These are phyloP conservation scores for Colletotrichum truncatum DNA, from an alignment of 2,329 filamentous ascomycete genomes.

Conservation along the genomic window DNA sequence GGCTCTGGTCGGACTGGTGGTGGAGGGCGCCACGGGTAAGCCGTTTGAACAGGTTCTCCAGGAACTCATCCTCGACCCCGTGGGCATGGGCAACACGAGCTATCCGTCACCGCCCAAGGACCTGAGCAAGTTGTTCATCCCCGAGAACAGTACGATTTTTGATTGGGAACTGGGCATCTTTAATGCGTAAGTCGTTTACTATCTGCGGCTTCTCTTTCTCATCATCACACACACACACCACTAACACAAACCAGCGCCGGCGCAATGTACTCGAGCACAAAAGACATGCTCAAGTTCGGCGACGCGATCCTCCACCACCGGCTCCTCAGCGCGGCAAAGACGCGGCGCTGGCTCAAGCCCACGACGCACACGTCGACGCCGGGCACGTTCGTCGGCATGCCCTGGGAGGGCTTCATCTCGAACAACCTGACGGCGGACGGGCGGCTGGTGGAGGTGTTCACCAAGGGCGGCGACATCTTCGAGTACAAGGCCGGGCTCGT, in stretches of 20 bases:
- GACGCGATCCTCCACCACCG: slow-evolving; percentile 51
- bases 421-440: slow-evolving; percentile 46
- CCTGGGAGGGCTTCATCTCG: slow-evolving; percentile 57
- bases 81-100: slow-evolving; percentile 51
- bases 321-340: slow-evolving; percentile 48
- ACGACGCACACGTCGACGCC: slow-evolving; percentile 45
- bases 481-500: slow-evolving; percentile 49
- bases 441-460: slow-evolving; percentile 55
- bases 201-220: no score
- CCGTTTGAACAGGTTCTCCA: slow-evolving; percentile 48
- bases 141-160: slow-evolving; percentile 43
- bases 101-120: slow-evolving; percentile 41
- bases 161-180: slow-evolving; percentile 44
- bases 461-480: slow-evolving; percentile 54
- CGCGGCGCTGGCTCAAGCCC: slow-evolving; percentile 57
- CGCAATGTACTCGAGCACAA: slow-evolving; percentile 50
- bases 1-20: slow-evolving; percentile 51
- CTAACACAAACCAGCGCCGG: slow-evolving; percentile 39
- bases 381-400: slow-evolving; percentile 50
- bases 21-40: slow-evolving; percentile 53
- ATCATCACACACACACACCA: no score
- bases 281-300: slow-evolving; percentile 52
- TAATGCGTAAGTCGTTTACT: slow-evolving; percentile 45
- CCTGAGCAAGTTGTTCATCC: slow-evolving; percentile 44
- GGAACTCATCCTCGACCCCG: slow-evolving; percentile 50